Evolutionary conservation across 2,329 filamentous ascomycete species (phyloP), one percentile per base, ranked within the genome.

Genomic region (Aureobasidium sp.): DNA sequence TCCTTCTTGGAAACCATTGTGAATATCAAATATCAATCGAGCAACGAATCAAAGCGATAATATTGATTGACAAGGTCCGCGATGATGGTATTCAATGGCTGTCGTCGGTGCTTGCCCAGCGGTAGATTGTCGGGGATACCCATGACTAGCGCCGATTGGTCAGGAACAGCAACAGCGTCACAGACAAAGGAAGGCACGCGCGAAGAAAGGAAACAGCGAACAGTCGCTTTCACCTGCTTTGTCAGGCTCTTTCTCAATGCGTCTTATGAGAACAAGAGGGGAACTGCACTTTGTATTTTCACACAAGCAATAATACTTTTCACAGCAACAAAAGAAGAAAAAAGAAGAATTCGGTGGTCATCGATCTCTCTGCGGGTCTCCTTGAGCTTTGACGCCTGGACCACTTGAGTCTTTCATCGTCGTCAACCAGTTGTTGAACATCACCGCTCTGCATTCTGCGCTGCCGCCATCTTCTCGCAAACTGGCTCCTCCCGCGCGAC

Each of bases 1-100:
- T 91, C 88, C 75, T 89, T 90, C 74, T 84, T 87, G 61, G 83
- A 79, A 57, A 86, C 78, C 86, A 90, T 89, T 45, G 0, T 55
- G 13, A 39, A 21, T 45, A n/a, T 30, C 9, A 10, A 5, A 41
- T 27, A 15, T 10, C 11, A 1, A 36, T 15, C n/a, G 11, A 27
- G 13, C 7, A 53, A 29, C 34, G 30, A 5, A 41, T 41, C 13
- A 9, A 13, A 45, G 42, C 15, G n/a, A 52, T 15, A 53, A 6
- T 54, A 54, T 61, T 11, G 29, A 44, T n/a, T 15, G n/a, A 32
- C 13, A 9, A 53, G 48, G 37, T 21, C n/a, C n/a, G 25, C n/a
- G 54, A 32, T 29, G 27, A 30, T 48, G 27, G 66, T 75, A 67
- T 62, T 27, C 13, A 34, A 5, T 21, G 54, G 29, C 42, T 29